phyloP scores from a whole-genome alignment of 352 stramenopile genomes.

The Pseudoperonospora humuli region DNA sequence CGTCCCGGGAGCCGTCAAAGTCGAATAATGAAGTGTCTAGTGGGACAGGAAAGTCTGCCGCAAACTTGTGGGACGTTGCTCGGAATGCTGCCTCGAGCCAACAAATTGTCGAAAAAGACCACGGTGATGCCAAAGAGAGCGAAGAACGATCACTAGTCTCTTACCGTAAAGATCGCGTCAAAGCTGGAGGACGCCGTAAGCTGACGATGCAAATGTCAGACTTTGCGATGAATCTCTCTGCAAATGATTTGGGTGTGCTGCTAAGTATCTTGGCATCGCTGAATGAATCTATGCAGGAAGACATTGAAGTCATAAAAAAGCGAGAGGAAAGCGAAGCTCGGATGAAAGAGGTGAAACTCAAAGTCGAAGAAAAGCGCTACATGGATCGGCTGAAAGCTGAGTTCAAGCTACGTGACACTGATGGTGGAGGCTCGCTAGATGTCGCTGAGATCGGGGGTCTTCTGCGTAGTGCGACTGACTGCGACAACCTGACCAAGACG shows the following conservation, averaged over 20 bases:
- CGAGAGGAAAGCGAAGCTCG: constrained; percentile 38
- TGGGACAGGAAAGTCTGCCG: constrained; percentile 21
- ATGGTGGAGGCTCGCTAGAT: constrained; percentile 69
- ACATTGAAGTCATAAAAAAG: constrained; percentile 48
- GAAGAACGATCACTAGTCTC: constrained; percentile 24
- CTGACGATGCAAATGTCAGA: constrained; percentile 78
- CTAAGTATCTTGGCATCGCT: constrained; percentile 61
- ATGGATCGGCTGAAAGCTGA: constrained; percentile 63
- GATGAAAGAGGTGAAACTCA: constrained; percentile 38
- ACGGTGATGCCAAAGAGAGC: constrained; percentile 33
- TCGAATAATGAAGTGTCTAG: constrained; percentile 4
- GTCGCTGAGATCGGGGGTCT: constrained; percentile 55
- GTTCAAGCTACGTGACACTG: constrained; percentile 63
- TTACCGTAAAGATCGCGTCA: constrained; percentile 32
- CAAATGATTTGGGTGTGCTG: constrained; percentile 74
- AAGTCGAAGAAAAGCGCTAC: constrained; percentile 59
- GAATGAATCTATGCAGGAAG: constrained; percentile 64
- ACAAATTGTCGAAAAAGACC: constrained; percentile 53
- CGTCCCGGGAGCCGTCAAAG: constrained; percentile 15
- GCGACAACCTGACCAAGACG: constrained; percentile 58
- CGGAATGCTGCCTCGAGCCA: constrained; percentile 43
- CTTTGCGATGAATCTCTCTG: constrained; percentile 76
- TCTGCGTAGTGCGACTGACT: constrained; percentile 58
- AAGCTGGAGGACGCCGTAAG: constrained; percentile 48
- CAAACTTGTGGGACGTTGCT: constrained; percentile 54